Percentiles rank a stretch among this genome's conserved stretches.
phyloP scores from a whole-genome alignment of 805 yeast species.

The Blastobotrys peoriensis region DNA sequence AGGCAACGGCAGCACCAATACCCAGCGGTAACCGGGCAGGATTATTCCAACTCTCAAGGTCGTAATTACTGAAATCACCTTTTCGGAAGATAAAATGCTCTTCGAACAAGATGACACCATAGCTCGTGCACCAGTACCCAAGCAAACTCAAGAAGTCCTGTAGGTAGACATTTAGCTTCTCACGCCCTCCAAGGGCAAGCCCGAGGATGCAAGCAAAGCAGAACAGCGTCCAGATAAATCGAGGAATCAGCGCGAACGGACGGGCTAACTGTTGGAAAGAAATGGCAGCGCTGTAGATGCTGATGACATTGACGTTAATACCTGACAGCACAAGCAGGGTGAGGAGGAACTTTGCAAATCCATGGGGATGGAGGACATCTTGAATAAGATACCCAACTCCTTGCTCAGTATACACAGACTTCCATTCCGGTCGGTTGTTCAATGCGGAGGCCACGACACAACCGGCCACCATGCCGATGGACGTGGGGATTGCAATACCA shows the following conservation, averaged over 20 bases:
- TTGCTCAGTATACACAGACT: not conserved
- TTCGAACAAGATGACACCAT: constrained; percentile 6
- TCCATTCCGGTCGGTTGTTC: constrained; percentile 8
- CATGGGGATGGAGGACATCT: constrained; percentile 8
- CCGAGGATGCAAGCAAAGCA: constrained; percentile 6
- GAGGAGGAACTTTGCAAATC: constrained; percentile 9
- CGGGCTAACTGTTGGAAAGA: constrained; percentile 6
- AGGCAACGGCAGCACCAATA: constrained; percentile 7
- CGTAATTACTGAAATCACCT: constrained; percentile 6
- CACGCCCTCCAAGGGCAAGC: constrained; percentile 6
- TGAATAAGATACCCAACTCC: constrained; percentile 10
- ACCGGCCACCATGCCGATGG: constrained; percentile 10
- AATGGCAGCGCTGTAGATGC: constrained; percentile 6
- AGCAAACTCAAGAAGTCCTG: constrained; percentile 9
- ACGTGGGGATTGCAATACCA: constrained; percentile 10
- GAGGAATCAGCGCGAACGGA: constrained; percentile 6
- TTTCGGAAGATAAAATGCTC: constrained; percentile 9
- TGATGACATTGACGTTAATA: constrained; percentile 6
- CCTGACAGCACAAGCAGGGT: constrained; percentile 9
- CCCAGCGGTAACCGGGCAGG: constrained; percentile 8
- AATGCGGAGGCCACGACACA: constrained; percentile 10
- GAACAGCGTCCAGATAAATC: constrained; percentile 7
- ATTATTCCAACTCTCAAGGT: constrained; percentile 9
- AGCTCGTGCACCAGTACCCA: constrained; percentile 9
- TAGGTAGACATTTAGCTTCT: constrained; percentile 8